A percentile compares a stretch with the other conserved stretches of the same genome.
Conservation (phyloP, 495 filamentous ascomycete genomes). For the Aspergillus mulundensis region DNA sequence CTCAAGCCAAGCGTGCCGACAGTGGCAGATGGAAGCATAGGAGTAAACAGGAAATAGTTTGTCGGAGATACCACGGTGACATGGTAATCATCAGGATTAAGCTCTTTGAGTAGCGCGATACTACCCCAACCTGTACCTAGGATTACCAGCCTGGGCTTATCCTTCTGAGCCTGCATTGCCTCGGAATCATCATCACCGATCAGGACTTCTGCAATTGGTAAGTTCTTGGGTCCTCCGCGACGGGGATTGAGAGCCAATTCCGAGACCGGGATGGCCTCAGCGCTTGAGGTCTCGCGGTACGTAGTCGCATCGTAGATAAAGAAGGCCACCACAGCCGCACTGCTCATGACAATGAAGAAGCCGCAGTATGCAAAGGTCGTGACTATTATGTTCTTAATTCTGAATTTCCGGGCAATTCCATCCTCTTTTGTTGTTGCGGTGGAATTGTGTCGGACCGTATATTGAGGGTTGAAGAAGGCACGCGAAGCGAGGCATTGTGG, state of each 20-base stretch:
- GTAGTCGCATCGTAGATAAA: constrained; percentile 94
- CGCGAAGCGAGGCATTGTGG: constrained; percentile 26
- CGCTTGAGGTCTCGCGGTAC: constrained; percentile 64
- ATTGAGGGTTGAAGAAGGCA: constrained; percentile 19
- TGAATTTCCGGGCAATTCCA: constrained; percentile 10
- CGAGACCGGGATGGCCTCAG: constrained; percentile 74
- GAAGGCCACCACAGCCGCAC: constrained; percentile 65
- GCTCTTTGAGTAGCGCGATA: constrained; percentile 82
- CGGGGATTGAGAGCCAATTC: constrained; percentile 75
- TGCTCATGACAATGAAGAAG: constrained; percentile 51
- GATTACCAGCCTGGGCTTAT: constrained; percentile 88
- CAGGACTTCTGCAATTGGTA: constrained; percentile 81
- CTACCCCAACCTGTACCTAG: constrained; percentile 95
- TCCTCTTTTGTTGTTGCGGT: constrained; percentile 14
- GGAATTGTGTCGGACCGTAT: constrained; percentile 31
- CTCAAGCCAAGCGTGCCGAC: constrained; percentile 91
- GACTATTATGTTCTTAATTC: constrained; percentile 26
- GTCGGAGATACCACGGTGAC: constrained; percentile 89
- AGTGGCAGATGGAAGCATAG: constrained; percentile 94
- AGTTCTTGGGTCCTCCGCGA: constrained; percentile 89
- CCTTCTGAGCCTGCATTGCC: constrained; percentile 61
- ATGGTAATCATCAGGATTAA: constrained; percentile 88
- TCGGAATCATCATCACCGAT: constrained; percentile 83
- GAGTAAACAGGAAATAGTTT: constrained; percentile 97
- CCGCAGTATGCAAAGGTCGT: constrained; percentile 55